These are phyloP conservation scores for Phytopythium vexans DNA, from an alignment of 352 stramenopile species.

Conservation along the genomic window DNA sequence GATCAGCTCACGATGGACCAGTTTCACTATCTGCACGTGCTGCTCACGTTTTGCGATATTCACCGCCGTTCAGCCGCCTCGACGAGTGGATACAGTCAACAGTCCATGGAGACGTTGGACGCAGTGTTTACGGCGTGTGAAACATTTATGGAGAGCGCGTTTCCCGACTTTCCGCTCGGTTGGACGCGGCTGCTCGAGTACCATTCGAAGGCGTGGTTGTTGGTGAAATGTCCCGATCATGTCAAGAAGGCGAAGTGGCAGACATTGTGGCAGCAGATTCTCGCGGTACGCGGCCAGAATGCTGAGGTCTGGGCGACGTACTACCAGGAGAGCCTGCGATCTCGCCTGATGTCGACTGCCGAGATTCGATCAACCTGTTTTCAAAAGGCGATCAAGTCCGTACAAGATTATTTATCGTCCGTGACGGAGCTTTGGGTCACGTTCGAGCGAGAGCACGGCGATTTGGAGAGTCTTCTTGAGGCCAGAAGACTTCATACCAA, in stretches of 20 bases:
- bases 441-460: conserved; percentile 53
- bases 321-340: conserved; percentile 33
- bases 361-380: conserved; percentile 39
- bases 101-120: conserved; percentile 19
- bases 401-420: conserved; percentile 25
- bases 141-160: conserved; percentile 29
- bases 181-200: conserved; percentile 38
- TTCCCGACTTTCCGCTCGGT: conserved; percentile 29
- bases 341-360: conserved; percentile 10
- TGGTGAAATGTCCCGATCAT: conserved; percentile 12
- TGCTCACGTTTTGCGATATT: conserved; percentile 50
- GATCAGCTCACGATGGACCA: conserved; percentile 44
- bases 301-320: conserved; percentile 44
- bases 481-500: conserved; percentile 28
- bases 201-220: conserved; percentile 37
- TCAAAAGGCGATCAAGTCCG: conserved; percentile 23
- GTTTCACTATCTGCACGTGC: conserved; percentile 40
- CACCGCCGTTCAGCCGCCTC: conserved; percentile 21
- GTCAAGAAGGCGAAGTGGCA: conserved; percentile 19
- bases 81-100: conserved; percentile 6
- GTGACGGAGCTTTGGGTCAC: conserved; percentile 41
- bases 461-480: conserved; percentile 27
- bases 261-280: conserved; percentile 27
- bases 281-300: conserved; percentile 14
- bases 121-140: conserved; percentile 28